Base-by-base conservation (phyloP, 768 basidiomycete species). In the Mrakia frigida region DNA sequence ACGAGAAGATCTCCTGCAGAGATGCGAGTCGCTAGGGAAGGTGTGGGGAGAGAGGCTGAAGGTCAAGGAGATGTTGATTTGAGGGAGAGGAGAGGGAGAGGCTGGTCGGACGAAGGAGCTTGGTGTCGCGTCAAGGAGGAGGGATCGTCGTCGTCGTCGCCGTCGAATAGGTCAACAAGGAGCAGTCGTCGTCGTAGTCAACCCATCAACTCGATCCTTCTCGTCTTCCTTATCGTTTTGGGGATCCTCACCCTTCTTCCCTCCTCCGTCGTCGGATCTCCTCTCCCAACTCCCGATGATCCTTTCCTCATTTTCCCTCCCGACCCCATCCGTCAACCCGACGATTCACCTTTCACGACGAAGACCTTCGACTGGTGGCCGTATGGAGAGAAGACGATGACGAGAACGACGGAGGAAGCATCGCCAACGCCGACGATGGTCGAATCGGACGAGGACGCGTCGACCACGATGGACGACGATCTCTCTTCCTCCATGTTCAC, bases 1-100 rank as follows among this genome's bases (percentile, higher is more conserved):
- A 43, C 74, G 69, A 18, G 70, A 76, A 33, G 75, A 76, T 6
- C 70, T 72, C 31, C 60, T 67, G 31, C 37, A 23, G 11, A 31
- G 41, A 18, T 75, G 74, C 67, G 74, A 76, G 70, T 43, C 70
- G 6, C 23, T 31, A 21, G 75, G 75, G 46, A 76, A 76, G 56
- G 75, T 76, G 33, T 72, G 56, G 37, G 70, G 70, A n/a, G 75
- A 76, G 33, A 39, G 75, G 50, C 56, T 76, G 43, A 56, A 60
- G 37, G 75, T 76, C 13, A 59, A 71, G 46, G 71, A 76, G 71
- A 18, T 76, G 60, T 69, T 76, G 39, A 61, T 76, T 21, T 76
- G 61, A 71, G 74, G 28, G 18, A 6, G 63, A 46, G 39, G 41
- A 28, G 18, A 16, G 63, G 63, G 23, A 23, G 25, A 37, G 67